A percentile compares a stretch with the other conserved stretches of the same genome.
Conservation (phyloP, 2,329 filamentous ascomycete genomes). For the Talaromyces sp. region DNA sequence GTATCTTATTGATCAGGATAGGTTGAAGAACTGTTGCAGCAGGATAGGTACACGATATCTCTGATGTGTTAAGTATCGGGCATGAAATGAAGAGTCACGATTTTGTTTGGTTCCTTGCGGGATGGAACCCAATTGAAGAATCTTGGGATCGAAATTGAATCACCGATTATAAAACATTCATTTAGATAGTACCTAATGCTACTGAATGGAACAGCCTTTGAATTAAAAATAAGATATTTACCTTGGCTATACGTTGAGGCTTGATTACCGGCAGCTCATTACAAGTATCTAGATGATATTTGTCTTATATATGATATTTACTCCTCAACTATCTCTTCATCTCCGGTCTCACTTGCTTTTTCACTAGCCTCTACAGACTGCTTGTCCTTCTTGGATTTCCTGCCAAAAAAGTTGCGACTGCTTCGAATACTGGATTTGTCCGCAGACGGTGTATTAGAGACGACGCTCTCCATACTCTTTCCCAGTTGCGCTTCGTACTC, state of each 20-base stretch:
- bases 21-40: no score
- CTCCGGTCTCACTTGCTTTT: conserved; percentile 39
- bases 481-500: conserved; percentile 41
- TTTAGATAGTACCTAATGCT: no score
- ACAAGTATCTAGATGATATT: not conserved
- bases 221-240: no score
- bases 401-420: conserved; percentile 45
- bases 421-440: conserved; percentile 38
- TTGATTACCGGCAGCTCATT: no score
- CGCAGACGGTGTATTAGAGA: conserved; percentile 38
- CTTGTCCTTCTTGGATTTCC: conserved; percentile 44
- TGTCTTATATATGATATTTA: conserved; percentile 1
- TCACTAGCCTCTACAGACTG: conserved; percentile 41
- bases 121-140: not conserved
- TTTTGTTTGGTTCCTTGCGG: conserved; percentile 5
- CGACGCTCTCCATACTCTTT: conserved; percentile 40
- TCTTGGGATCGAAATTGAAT: no score
- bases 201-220: no score
- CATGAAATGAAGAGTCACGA: not conserved
- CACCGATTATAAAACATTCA: no score
- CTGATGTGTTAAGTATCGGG: no score
- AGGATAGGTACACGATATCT: no score
- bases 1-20: no score
- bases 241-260: no score
- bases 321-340: conserved; percentile 32